A percentile compares a stretch with the other conserved stretches of the same genome.
Evolutionary conservation across 352 stramenopile species (phyloP).

Genomic region (Globisporangium parvum): DNA sequence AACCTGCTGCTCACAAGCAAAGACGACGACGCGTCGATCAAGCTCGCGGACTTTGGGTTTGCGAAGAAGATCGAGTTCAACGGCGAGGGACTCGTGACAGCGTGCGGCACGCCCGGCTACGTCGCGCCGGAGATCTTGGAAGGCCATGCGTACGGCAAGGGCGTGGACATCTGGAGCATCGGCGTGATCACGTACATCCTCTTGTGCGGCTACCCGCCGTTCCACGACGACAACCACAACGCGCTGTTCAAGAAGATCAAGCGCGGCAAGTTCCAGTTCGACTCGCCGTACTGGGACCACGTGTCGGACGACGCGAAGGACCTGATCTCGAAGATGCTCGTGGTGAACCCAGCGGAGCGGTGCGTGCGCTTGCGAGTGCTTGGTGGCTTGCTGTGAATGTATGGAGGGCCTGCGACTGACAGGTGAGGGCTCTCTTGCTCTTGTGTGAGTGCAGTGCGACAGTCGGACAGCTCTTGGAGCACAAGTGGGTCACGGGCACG

Average conservation of each 20-base stretch:
- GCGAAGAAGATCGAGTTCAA: conserved; percentile 81
- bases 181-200: conserved; percentile 88
- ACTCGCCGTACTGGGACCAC: conserved; percentile 94
- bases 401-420: background rate
- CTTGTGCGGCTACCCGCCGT: conserved; percentile 81
- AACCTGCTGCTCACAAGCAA: conserved; percentile 78
- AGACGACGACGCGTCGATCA: conserved; percentile 82
- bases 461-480: conserved; percentile 78
- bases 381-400: background rate
- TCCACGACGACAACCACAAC: conserved; percentile 92
- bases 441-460: conserved; percentile 41
- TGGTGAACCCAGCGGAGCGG: conserved; percentile 87
- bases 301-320: conserved; percentile 93
- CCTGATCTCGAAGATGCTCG: conserved; percentile 90
- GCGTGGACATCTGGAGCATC: conserved; percentile 88
- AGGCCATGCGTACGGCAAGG: conserved; percentile 70
- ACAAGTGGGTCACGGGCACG: conserved; percentile 88
- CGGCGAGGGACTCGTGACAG: conserved; percentile 60
- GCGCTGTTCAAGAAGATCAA: conserved; percentile 95
- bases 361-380: conserved; percentile 14
- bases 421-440: conserved; percentile 5
- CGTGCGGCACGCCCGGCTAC: conserved; percentile 79
- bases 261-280: conserved; percentile 92
- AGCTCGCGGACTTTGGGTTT: conserved; percentile 84
- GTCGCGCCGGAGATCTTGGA: conserved; percentile 82